These are phyloP conservation scores for Metschnikowia chrysomelidarum DNA, from an alignment of 805 yeast genomes.

Conservation along the genomic window DNA sequence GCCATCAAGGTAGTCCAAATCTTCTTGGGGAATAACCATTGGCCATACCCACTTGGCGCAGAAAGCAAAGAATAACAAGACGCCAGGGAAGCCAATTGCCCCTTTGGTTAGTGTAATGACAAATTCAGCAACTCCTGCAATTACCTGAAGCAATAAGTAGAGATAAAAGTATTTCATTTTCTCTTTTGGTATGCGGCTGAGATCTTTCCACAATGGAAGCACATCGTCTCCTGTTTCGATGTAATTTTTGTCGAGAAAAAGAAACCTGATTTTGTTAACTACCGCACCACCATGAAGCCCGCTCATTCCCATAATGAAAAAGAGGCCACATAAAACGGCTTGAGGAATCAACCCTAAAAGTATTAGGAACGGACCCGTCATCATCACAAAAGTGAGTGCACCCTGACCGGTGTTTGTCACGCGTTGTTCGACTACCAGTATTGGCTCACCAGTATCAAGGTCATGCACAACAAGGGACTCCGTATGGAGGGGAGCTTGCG, in stretches of 20 bases:
- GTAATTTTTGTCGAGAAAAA: conserved; percentile 55
- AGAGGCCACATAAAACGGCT: conserved; percentile 87
- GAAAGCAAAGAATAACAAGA: conserved; percentile 65
- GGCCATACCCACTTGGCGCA: conserved; percentile 64
- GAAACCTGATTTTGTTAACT: conserved; percentile 56
- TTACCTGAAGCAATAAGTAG: conserved; percentile 56
- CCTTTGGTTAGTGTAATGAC: conserved; percentile 84
- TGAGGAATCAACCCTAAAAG: conserved; percentile 88
- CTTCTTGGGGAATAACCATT: conserved; percentile 55
- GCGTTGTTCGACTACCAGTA: conserved; percentile 83
- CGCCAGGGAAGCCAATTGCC: conserved; percentile 93
- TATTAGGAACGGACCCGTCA: conserved; percentile 82
- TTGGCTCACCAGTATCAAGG: conserved; percentile 33
- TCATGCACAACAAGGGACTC: conserved; percentile 64
- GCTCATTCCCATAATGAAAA: conserved; percentile 88
- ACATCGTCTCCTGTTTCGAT: conserved; percentile 35
- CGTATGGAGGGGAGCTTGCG: conserved; percentile 96
- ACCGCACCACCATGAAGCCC: conserved; percentile 72
- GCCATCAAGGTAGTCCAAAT: conserved; percentile 63
- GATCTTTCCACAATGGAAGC: conserved; percentile 33
- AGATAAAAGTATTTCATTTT: conserved; percentile 47
- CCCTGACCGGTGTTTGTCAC: conserved; percentile 86
- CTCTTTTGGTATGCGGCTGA: conserved; percentile 26
- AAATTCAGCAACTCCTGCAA: conserved; percentile 77
- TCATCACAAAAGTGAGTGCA: conserved; percentile 74